Conservation (phyloP, 805 yeast genomes). For the Candida palmyrensis region DNA sequence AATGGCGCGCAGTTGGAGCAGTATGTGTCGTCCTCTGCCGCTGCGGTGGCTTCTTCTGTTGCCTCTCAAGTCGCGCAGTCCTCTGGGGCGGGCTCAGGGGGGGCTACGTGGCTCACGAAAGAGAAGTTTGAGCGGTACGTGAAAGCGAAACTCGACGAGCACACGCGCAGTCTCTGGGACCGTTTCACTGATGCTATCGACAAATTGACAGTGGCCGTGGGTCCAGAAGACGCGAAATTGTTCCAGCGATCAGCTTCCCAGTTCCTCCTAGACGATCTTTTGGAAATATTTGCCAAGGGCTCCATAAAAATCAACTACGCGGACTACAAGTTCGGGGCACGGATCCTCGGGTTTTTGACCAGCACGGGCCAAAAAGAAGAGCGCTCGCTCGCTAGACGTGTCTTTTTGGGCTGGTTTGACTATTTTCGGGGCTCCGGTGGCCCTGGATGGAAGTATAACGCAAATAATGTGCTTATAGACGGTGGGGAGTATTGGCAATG, state of each 20-base stretch:
- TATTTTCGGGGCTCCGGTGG: constrained; percentile 18
- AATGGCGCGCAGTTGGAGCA: constrained; percentile 15
- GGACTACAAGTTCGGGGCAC: constrained; percentile 31
- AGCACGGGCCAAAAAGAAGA: constrained; percentile 12
- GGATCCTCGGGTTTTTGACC: constrained; percentile 38
- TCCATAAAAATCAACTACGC: constrained; percentile 35
- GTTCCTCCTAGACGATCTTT: constrained; percentile 22
- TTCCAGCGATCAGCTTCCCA: constrained; percentile 13
- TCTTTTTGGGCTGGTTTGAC: constrained; percentile 39
- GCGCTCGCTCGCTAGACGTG: constrained; percentile 18
- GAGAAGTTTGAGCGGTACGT: constrained; percentile 18
- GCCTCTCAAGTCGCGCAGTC: neutral
- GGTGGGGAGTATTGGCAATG: constrained; percentile 32
- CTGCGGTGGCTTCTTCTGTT: neutral
- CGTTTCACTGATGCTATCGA: constrained; percentile 24
- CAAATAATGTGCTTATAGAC: constrained; percentile 33
- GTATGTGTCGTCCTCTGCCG: constrained; percentile 11
- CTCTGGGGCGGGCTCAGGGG: neutral
- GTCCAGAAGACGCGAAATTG: constrained; percentile 2
- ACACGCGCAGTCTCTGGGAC: constrained; percentile 18
- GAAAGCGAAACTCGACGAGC: constrained; percentile 14
- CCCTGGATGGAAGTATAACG: constrained; percentile 27
- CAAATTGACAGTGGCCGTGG: constrained; percentile 9
- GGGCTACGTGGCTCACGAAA: constrained; percentile 10
- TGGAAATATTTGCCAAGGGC: constrained; percentile 28